Evolutionary conservation across 768 basidiomycete genomes (phyloP).

Genomic region (Coprinopsis strossmayeri): DNA sequence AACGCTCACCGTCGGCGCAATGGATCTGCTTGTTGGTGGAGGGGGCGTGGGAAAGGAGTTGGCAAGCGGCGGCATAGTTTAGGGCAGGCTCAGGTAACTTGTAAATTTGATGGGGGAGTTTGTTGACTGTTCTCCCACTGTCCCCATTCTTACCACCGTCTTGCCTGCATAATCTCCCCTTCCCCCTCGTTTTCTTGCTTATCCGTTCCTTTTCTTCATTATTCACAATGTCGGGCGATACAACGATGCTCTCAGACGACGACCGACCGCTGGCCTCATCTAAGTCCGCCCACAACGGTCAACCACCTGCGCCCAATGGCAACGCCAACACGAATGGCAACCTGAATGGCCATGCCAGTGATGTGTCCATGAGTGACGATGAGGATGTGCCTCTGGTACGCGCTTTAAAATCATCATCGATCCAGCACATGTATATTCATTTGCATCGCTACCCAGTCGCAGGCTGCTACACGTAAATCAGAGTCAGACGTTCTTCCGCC

Average conservation of each 20-base stretch:
- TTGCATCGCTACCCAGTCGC: slow-evolving; percentile 36
- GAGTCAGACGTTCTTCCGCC: slow-evolving; percentile 31
- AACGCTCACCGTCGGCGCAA: slow-evolving; percentile 6
- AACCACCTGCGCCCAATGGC: slow-evolving; percentile 24
- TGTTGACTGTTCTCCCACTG: slow-evolving; percentile 18
- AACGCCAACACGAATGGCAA: slow-evolving; percentile 37
- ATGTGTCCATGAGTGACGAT: slow-evolving; percentile 52
- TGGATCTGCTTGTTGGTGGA: too few species aligned
- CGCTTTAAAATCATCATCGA: slow-evolving; percentile 12
- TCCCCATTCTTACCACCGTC: slow-evolving; percentile 21
- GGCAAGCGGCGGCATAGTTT: slow-evolving; percentile 30
- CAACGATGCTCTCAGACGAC: slow-evolving; percentile 52
- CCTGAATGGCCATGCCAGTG: slow-evolving; percentile 9
- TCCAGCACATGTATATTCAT: slow-evolving; percentile 13
- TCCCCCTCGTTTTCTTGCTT: slow-evolving; percentile 11
- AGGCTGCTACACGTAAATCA: slow-evolving; percentile 35
- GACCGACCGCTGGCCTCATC: slow-evolving; percentile 46
- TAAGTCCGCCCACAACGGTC: slow-evolving; percentile 36
- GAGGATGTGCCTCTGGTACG: slow-evolving; percentile 69
- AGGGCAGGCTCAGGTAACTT: slow-evolving; percentile 55
- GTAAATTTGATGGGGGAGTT: slow-evolving; percentile 26
- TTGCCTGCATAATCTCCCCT: slow-evolving; percentile 12
- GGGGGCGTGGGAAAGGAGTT: slow-evolving; percentile 14
- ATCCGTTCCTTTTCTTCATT: slow-evolving; percentile 17
- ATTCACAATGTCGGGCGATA: slow-evolving; percentile 38